Evolutionary conservation across 2,329 filamentous ascomycete species (phyloP).

Genomic region (Talaromyces atroroseus): DNA sequence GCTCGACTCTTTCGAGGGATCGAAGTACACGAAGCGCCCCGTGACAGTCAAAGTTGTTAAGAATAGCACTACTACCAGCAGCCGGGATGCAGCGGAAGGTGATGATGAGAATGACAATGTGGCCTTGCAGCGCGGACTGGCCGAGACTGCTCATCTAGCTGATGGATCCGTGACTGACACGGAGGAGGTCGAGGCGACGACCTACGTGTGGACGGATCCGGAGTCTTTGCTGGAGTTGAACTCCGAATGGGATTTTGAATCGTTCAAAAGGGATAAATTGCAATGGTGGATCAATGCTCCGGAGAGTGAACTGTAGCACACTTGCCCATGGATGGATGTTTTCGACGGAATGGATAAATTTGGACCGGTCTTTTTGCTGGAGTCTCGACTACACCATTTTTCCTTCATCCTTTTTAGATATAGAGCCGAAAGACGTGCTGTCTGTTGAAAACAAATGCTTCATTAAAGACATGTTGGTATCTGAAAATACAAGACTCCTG

Average conservation of each 20-base stretch:
- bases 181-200: constrained; percentile 48
- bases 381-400: too few species aligned
- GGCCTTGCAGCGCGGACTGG: constrained; percentile 34
- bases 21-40: constrained; percentile 57
- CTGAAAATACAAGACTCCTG: constrained; percentile 10
- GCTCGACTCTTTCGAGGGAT: constrained; percentile 77
- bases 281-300: constrained; percentile 49
- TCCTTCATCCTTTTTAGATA: too few species aligned
- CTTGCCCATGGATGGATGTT: too few species aligned
- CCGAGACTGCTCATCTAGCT: constrained; percentile 49
- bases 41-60: constrained; percentile 44
- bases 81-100: constrained; percentile 21
- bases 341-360: too few species aligned
- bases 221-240: constrained; percentile 53
- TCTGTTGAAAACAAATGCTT: not conserved
- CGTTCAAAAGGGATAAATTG: constrained; percentile 74
- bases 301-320: constrained; percentile 36
- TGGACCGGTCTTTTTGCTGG: too few species aligned
- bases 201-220: constrained; percentile 58
- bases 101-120: constrained; percentile 25
- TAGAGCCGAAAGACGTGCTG: too few species aligned
- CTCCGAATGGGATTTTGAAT: constrained; percentile 80
- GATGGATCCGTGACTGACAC: constrained; percentile 23
- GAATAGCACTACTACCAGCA: constrained; percentile 19
- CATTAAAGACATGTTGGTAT: constrained; percentile 9